phyloP scores from a whole-genome alignment of 208 protist genomes.

The Leishmania martiniquensis region DNA sequence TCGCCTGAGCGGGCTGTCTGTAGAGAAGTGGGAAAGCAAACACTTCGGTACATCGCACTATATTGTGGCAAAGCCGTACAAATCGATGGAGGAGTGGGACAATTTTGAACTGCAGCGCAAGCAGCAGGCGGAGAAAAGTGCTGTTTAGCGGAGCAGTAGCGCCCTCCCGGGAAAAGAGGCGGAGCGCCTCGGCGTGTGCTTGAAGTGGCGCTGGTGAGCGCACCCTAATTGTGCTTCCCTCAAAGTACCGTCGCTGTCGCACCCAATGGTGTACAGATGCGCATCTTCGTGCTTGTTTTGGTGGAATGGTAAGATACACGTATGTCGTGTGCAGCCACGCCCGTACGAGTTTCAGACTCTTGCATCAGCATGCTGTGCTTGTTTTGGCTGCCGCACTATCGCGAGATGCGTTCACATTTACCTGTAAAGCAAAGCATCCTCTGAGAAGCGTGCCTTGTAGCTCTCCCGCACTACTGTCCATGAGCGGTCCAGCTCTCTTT shows the following conservation, averaged over 20 bases:
- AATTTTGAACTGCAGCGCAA: conserved; percentile 25
- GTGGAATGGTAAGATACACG: not conserved
- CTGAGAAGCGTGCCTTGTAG: not conserved
- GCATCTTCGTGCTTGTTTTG: not conserved
- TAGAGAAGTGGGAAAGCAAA: conserved; percentile 68
- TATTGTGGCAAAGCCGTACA: conserved; percentile 83
- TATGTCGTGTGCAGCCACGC: not conserved
- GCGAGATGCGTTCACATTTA: not conserved
- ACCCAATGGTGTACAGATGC: not conserved
- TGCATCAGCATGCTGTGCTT: not conserved
- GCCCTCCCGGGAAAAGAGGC: not conserved
- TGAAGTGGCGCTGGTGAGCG: not conserved
- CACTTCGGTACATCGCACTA: conserved; percentile 92
- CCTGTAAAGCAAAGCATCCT: not conserved
- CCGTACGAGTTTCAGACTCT: not conserved
- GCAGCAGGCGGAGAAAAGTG: conserved; percentile 11
- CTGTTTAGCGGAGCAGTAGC: not conserved
- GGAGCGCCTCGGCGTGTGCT: not conserved
- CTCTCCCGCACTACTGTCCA: not conserved
- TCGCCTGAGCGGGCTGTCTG: conserved; percentile 63
- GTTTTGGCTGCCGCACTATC: not conserved
- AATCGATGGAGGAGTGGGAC: conserved; percentile 79
- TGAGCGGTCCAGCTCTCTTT: not conserved
- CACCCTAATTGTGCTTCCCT: not conserved
- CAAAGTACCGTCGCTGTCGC: no score